These are phyloP conservation scores for Scedosporium dehoogii DNA, from an alignment of 2,329 filamentous ascomycete species.

Conservation along the genomic window DNA sequence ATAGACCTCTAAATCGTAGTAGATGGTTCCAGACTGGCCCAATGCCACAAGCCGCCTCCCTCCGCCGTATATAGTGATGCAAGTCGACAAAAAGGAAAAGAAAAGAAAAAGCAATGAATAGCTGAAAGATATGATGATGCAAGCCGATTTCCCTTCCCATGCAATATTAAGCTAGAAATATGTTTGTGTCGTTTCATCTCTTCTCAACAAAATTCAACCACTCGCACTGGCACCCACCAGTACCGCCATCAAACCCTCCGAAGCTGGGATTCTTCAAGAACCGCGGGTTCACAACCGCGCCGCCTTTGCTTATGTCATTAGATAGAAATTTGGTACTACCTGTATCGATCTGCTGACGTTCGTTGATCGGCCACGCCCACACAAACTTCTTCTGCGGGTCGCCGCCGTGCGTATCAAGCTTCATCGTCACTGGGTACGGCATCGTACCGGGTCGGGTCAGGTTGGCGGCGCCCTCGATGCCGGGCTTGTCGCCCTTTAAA, in stretches of 20 bases:
- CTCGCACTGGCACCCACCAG: constrained; percentile 50
- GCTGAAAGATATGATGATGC: background rate
- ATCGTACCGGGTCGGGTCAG: constrained; percentile 44
- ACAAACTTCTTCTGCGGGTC: constrained; percentile 39
- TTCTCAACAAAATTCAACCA: constrained; percentile 38
- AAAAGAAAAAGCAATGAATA: background rate
- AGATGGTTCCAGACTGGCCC: background rate
- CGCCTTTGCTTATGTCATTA: constrained; percentile 40
- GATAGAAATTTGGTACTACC: constrained; percentile 32
- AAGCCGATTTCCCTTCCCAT: too few species aligned
- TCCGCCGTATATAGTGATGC: background rate
- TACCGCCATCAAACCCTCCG: constrained; percentile 54
- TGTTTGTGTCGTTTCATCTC: background rate
- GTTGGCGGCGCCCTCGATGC: constrained; percentile 14
- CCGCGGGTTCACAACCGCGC: constrained; percentile 42
- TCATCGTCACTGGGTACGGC: constrained; percentile 53
- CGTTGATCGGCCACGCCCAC: constrained; percentile 42
- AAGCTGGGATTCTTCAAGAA: constrained; percentile 32
- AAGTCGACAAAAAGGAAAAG: background rate
- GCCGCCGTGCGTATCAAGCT: constrained; percentile 54
- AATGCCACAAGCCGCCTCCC: background rate
- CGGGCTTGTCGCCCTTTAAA: constrained; percentile 13
- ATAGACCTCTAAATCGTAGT: background rate
- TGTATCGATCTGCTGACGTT: constrained; percentile 32
- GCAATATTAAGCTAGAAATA: background rate